A percentile compares a stretch with the other conserved stretches of the same genome.
phyloP scores from a whole-genome alignment of 108 stramenopile species.

The Schizochytrium sp. region DNA sequence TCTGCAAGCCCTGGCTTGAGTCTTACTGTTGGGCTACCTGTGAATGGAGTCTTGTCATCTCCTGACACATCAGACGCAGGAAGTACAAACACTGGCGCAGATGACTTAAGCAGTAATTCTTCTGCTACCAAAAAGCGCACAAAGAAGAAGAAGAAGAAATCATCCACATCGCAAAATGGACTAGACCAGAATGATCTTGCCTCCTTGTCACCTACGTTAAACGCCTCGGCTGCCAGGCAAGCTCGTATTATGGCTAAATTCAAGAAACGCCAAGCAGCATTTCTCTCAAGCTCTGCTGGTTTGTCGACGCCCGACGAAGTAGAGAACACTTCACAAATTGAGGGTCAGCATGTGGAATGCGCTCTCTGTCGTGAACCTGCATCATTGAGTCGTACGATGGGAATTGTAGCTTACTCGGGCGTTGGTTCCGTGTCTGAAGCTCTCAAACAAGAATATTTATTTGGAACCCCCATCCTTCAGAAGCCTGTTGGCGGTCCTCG shows the following conservation, averaged over 20 bases:
- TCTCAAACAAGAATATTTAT: too few relatives aligned
- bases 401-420: too few relatives aligned
- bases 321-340: too few relatives aligned
- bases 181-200: too few relatives aligned
- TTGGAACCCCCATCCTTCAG: neutral
- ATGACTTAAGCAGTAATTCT: neutral
- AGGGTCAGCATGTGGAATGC: too few relatives aligned
- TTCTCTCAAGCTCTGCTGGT: neutral
- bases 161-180: neutral
- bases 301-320: too few relatives aligned
- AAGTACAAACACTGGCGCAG: neutral
- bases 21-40: too few relatives aligned
- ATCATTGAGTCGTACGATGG: too few relatives aligned
- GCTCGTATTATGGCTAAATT: slow-evolving; percentile 55
- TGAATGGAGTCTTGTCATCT: neutral
- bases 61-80: neutral
- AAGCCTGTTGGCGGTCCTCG: neutral
- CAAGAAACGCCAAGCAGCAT: neutral
- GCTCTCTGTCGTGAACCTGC: too few relatives aligned
- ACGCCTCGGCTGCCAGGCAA: neutral
- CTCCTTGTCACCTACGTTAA: too few relatives aligned
- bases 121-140: neutral
- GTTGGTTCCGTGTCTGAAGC: too few relatives aligned
- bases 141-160: slow-evolving; percentile 60
- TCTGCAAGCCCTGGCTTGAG: too few relatives aligned